Base-by-base conservation (phyloP, 768 basidiomycete species). In the Pleurotus pulmonarius region DNA sequence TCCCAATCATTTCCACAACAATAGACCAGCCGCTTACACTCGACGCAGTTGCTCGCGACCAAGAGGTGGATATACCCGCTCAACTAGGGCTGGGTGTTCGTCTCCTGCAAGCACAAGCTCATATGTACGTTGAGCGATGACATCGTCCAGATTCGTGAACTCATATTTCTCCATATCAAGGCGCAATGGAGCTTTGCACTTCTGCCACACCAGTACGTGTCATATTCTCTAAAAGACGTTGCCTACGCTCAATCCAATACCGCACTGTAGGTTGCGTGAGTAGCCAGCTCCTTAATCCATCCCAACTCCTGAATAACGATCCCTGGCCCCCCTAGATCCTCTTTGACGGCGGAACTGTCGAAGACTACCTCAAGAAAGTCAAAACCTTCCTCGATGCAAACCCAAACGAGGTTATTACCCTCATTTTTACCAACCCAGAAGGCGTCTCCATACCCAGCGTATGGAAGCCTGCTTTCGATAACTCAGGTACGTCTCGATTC, bases 361-460 rank as follows among this genome's bases (percentile, higher is more conserved):
- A 69, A 3, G 69, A 71, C 57, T 86, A 85, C 65, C 72, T 87
- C 24, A 69, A 69, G 41, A 72, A 60, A 8, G 82, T 87, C 64
- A 81, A 80, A 61, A 70, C 74, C 1, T 87, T 78, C 71, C 71
- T 87, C 24, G 76, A 79, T 47, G 71, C 76, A 8, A 85, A 88
- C 62, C 85, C 86, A 0, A 83, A 80, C 60, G 86, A 88, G 58
- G 83, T 87, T 41, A 56, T 88, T 48, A 85, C 86, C 0, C 68
- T 88, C 49, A 69, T 88, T 38, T 85, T 88, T 63, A 86, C 86
- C 39, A 88, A 88, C 64, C 83, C 81, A 3, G 86, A 87, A 56
- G 75, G 77, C 7, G 67, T 78, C 13, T 77, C 80, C 1, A 70
- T 83, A 9, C 63, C 71, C 4, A 70, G 69, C 4, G 65, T 77